Percentiles rank a stretch among this genome's conserved stretches.
Conservation (phyloP, 2,329 filamentous ascomycete genomes). For the Fusarium temperatum region DNA sequence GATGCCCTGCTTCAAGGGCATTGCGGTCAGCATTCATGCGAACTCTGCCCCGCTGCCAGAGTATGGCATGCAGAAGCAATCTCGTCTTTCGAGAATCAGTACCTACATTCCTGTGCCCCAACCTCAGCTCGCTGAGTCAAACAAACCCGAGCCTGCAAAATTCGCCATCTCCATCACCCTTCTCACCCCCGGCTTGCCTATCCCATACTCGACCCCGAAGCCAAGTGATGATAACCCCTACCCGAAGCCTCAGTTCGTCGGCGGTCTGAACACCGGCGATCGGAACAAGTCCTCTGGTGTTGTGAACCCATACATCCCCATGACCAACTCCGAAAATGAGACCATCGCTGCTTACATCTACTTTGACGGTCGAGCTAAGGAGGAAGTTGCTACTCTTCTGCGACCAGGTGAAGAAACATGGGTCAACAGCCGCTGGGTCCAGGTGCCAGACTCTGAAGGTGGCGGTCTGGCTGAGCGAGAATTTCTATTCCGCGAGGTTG, state of each 20-base stretch:
- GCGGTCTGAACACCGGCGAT: constrained; percentile 67
- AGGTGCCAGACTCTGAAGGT: constrained; percentile 88
- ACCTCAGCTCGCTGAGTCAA: constrained; percentile 73
- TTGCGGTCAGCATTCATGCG: constrained; percentile 95
- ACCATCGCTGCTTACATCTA: constrained; percentile 99
- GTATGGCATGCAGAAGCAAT: constrained; percentile 94
- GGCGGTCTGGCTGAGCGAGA: constrained; percentile 95
- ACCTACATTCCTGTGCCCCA: constrained; percentile 97
- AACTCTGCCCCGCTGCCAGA: constrained; percentile 84
- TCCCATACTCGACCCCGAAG: constrained; percentile 93
- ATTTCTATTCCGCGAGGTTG: constrained; percentile 96
- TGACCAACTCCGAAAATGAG: constrained; percentile 93
- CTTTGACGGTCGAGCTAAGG: constrained; percentile 93
- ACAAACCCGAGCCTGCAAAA: constrained; percentile 89
- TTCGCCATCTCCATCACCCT: constrained; percentile 99
- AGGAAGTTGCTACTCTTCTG: constrained; percentile 94
- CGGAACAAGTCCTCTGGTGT: constrained; percentile 59
- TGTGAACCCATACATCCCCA: constrained; percentile 88
- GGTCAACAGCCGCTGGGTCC: constrained; percentile 99
- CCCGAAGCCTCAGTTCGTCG: constrained; percentile 84
- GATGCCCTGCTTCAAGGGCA: constrained; percentile 98
- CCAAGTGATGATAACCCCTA: constrained; percentile 78
- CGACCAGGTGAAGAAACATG: constrained; percentile 96
- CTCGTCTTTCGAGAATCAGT: constrained; percentile 89
- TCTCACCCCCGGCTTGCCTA: constrained; percentile 84